Evolutionary conservation across 805 yeast genomes (phyloP).

Genomic region (Pichia insulana): DNA sequence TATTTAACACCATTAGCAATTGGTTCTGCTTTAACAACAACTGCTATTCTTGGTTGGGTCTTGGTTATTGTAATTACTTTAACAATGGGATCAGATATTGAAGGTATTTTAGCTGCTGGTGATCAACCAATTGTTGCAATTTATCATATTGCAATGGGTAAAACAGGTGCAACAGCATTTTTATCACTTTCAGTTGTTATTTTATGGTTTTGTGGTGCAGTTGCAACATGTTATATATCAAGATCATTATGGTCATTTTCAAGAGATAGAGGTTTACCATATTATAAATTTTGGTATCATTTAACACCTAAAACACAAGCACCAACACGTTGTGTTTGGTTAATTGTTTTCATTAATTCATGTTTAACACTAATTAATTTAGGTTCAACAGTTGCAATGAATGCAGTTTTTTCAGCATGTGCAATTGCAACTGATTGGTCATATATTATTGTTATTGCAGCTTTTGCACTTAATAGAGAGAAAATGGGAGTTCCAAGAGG

Average conservation of each 20-base stretch:
- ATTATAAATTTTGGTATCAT: constrained; percentile 35
- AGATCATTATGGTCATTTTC: constrained; percentile 51
- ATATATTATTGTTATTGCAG: constrained; percentile 37
- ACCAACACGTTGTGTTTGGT: constrained; percentile 39
- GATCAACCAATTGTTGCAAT: constrained; percentile 49
- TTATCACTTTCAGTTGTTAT: constrained; percentile 41
- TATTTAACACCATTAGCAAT: constrained; percentile 52
- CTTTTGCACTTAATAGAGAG: constrained; percentile 36
- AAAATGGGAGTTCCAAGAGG: constrained; percentile 39
- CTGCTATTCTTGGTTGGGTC: constrained; percentile 43
- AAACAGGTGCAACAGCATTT: constrained; percentile 43
- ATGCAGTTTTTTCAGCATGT: constrained; percentile 46
- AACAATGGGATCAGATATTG: constrained; percentile 34
- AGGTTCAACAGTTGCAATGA: constrained; percentile 38
- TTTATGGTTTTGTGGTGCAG: constrained; percentile 45
- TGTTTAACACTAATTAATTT: constrained; percentile 36
- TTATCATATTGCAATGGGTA: constrained; percentile 42
- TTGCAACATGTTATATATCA: constrained; percentile 40
- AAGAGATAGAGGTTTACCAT: constrained; percentile 47
- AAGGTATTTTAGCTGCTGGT: constrained; percentile 24
- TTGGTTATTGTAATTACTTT: constrained; percentile 40
- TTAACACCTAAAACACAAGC: constrained; percentile 32
- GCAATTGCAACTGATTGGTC: constrained; percentile 45
- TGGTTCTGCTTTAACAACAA: constrained; percentile 40
- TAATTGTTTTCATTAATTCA: constrained; percentile 33